A percentile compares a stretch with the other conserved stretches of the same genome.
These are phyloP conservation scores for Saccharomycopsis javanensis DNA, from an alignment of 805 yeast genomes.

Conservation along the genomic window DNA sequence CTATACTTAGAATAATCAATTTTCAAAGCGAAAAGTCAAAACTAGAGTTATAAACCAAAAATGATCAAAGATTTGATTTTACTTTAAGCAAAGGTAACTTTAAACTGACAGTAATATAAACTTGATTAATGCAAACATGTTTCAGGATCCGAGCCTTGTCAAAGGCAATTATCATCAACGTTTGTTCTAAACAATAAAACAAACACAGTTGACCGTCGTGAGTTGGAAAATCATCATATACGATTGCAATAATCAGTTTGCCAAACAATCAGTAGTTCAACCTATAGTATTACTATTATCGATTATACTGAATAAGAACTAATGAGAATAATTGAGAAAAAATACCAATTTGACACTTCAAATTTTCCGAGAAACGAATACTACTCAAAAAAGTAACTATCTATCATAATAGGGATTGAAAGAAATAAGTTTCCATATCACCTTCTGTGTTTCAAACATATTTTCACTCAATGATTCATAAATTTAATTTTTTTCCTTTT, in stretches of 20 bases:
- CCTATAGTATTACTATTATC: too few relatives aligned
- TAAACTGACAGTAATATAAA: not conserved
- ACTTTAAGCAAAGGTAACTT: not conserved
- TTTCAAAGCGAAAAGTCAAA: not conserved
- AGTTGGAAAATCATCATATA: constrained; percentile 53
- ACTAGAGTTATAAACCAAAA: not conserved
- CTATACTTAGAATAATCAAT: not conserved
- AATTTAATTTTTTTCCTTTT: not conserved
- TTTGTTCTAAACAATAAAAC: constrained; percentile 39
- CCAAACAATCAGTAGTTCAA: not conserved
- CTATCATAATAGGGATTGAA: too few relatives aligned
- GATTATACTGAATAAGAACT: not conserved
- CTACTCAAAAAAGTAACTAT: too few relatives aligned
- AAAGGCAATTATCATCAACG: constrained; percentile 71
- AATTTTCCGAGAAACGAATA: not conserved
- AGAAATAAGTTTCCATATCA: too few relatives aligned
- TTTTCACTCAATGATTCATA: constrained; percentile 12
- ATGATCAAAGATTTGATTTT: not conserved
- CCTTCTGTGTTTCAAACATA: constrained; percentile 20
- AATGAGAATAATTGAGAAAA: not conserved
- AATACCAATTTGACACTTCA: not conserved
- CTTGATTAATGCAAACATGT: not conserved
- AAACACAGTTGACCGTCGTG: constrained; percentile 69
- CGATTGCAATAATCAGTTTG: constrained; percentile 18
- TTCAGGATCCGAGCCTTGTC: constrained; percentile 64